Evolutionary conservation across 2,329 filamentous ascomycete species (phyloP), one percentile per base, ranked within the genome.

Genomic region (Ceratocystis variospora): DNA sequence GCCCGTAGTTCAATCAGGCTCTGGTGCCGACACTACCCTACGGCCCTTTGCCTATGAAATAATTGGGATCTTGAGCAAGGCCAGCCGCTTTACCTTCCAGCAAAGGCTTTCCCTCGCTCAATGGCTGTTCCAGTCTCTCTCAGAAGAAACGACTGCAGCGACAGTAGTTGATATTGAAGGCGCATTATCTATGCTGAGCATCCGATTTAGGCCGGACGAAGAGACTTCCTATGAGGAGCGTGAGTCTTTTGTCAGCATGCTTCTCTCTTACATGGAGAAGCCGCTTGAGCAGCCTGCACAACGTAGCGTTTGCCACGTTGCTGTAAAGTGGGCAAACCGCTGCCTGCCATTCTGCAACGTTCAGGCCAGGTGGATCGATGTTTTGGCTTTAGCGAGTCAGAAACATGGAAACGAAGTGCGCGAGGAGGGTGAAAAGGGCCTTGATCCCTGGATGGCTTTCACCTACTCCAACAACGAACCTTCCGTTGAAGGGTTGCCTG

Each of bases 91-190:
- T 70, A 77, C 85, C 3, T 71, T 83, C 12, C 76, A 76, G 48
- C 78, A 81, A 79, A 71, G 83, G 79, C 66, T 81, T 41, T 69
- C 78, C 83, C 62, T 83, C 83, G 70, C 83, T 0, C 67, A 82
- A 63, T 97, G 90, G 88, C 80, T 97, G 0, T 95, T 97, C 72
- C 82, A 82, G 31, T 93, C 92, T 0, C 79, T 97, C 2, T 86
- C 87, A 10, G 87, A 91, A 70, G 93, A 97, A 71, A 83, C 85
- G 0, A 88, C 85, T 0, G 81, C 85, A 0, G 86, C 88, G 7
- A 87, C 92, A 1, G 87, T 88, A 61, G 86, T 96, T 68, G 94
- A 90, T 72, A 91, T 97, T 66, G 92, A 97, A 71, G 89, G 93
- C 63, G 88, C 92, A 0, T 77, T 97, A 2, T 93, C 91, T 3